Evolutionary conservation across 805 yeast species (phyloP), one percentile per base, ranked within the genome.

Genomic region (Cyberlindnera amylophila): DNA sequence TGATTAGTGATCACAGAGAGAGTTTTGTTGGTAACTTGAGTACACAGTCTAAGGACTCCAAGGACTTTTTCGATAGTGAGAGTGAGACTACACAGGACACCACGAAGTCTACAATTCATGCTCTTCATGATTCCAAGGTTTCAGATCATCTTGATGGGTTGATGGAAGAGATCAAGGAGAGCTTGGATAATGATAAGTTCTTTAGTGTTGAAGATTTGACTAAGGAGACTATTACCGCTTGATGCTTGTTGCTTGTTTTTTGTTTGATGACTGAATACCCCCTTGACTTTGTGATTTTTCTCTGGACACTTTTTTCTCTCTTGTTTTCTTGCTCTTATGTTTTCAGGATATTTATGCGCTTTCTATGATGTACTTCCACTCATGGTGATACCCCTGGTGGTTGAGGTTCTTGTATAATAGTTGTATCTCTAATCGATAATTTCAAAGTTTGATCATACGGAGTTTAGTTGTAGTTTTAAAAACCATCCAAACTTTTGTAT

Each of bases 101-200:
- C 2, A 43, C 53, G 6, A 47, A 44, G 36, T 17, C 29, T 14
- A 39, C 39, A 10, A 18, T 35, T 31, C 21, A 27, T 12, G 15
- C 14, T 13, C 14, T 11, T 28, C 32, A 35, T 28, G 41, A 34
- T 21, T 40, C 42, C 2, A 39, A 37, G 32, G 33, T 18, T 12
- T 28, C 34, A 17, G 39, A 28, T 23, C 29, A 49, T 21, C 18
- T 55, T 27, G 55, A 57, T 32, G 56, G 50, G 0, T 36, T 55
- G 18, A 32, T 57, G 27, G 49, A 53, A 13, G 58, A 57, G 38
- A 55, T 57, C 18, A 53, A 43, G 33, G 55, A 51, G 30, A 55
- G 52, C 31, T 34, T 55, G 36, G 50, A 41, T 16, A 17, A 27
- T 12, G 50, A 39, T 11, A 26, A 26, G 15, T 32, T 50, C 14